A percentile compares a stretch with the other conserved stretches of the same genome.
phyloP scores from a whole-genome alignment of 2,329 filamentous ascomycete genomes.

The Aspergillus quadrilineatus region DNA sequence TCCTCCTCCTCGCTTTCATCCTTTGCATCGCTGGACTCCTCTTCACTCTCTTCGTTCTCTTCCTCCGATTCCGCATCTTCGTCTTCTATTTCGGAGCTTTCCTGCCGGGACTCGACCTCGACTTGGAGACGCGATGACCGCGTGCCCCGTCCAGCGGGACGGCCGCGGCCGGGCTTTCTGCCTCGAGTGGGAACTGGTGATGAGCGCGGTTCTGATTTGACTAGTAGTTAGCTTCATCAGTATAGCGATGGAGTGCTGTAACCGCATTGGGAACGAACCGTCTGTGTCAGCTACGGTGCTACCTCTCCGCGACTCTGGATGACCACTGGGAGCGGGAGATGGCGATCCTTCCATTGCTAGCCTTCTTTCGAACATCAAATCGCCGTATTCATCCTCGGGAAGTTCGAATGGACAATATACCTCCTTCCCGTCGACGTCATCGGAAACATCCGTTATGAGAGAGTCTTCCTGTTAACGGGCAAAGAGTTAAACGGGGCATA shows the following conservation, averaged over 20 bases:
- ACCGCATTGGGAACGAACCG: conserved; percentile 33
- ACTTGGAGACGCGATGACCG: conserved; percentile 42
- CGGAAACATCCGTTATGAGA: conserved; percentile 55
- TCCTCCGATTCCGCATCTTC: conserved; percentile 44
- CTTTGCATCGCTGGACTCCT: conserved; percentile 38
- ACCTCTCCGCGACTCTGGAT: conserved; percentile 39
- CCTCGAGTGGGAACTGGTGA: conserved; percentile 45
- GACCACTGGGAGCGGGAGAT: conserved; percentile 40
- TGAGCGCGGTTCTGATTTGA: conserved; percentile 40
- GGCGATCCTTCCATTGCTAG: conserved; percentile 45
- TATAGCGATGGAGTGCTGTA: neutral
- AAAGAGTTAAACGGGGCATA: neutral
- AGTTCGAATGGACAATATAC: conserved; percentile 67
- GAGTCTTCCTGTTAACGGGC: conserved; percentile 51
- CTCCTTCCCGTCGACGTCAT: conserved; percentile 53
- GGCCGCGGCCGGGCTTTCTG: conserved; percentile 35
- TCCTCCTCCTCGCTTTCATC: conserved; percentile 42
- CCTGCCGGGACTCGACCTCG: conserved; percentile 35
- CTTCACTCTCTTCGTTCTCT: conserved; percentile 41
- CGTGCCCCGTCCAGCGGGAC: conserved; percentile 35
- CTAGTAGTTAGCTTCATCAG: neutral
- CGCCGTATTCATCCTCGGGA: conserved; percentile 51
- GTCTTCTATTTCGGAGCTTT: conserved; percentile 32
- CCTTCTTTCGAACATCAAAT: conserved; percentile 50
- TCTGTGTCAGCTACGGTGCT: conserved; percentile 51